These are phyloP conservation scores for Pleurozium schreberi DNA, from an alignment of 225 moss, liverwort and hornwort species.

Conservation along the genomic window DNA sequence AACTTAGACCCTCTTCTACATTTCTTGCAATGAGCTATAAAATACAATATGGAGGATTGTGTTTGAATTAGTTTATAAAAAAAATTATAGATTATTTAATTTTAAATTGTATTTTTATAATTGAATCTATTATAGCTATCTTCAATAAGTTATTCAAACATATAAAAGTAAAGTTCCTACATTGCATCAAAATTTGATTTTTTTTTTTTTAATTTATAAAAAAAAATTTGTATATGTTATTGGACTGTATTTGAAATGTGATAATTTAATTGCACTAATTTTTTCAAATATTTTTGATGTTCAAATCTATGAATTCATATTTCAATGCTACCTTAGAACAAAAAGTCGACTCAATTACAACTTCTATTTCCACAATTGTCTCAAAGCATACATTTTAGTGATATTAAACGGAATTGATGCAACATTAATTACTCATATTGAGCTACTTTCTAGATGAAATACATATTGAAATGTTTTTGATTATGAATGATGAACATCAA, in stretches of 20 bases:
- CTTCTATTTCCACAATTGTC: not conserved
- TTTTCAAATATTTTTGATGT: not conserved
- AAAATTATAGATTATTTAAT: not conserved
- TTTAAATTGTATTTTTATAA: not conserved
- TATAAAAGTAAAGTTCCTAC: too few species aligned
- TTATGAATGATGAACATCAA: not conserved
- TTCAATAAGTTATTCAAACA: not conserved
- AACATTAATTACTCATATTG: not conserved
- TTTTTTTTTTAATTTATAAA: too few species aligned
- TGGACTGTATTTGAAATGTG: not conserved
- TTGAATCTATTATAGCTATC: not conserved
- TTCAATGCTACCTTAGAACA: not conserved
- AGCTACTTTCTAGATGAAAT: not conserved
- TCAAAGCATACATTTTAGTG: not conserved
- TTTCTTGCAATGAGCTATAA: not conserved
- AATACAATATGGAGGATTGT: too few species aligned
- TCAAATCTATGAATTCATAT: not conserved
- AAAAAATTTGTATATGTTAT: too few species aligned
- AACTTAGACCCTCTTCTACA: not conserved
- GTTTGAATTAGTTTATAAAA: not conserved
- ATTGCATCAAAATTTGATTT: not conserved
- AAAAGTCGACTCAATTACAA: rapidly evolving
- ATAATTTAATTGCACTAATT: too few species aligned
- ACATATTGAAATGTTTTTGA: not conserved
- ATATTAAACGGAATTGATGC: not conserved